Evolutionary conservation across 495 filamentous ascomycete genomes (phyloP), one percentile per base, ranked within the genome.

Genomic region (Xylaria curta): DNA sequence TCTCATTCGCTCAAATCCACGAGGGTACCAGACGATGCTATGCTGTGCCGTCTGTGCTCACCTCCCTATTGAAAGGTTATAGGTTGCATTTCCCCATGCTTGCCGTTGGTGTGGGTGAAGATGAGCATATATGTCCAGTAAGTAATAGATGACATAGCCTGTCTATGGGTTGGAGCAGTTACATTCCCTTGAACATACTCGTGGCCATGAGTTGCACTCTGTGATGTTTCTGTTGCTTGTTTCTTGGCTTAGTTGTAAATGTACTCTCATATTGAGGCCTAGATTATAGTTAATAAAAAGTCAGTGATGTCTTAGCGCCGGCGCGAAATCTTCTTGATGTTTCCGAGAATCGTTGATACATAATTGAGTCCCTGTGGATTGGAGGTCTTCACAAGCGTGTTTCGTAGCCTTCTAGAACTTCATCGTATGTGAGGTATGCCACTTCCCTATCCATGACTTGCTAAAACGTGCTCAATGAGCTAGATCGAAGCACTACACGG

Each of bases 61-160:
- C 26, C 63, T 28, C 38, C 38, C 26, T 42, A n/a, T n/a, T 24
- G 46, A 21, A 13, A 46, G 10, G 17, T 2, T 38, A 31, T 51
- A 19, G 63, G 33, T 67, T 7, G 49, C 21, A 54, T 54, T 67
- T 67, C 65, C 49, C 65, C 65, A 67, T 33, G 19, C 49, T 54
- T 38, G 31, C 65, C 65, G 49, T 36, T 49, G 49, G 59, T 51
- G 68, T 63, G 36, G 44, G 46, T 38, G 59, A 42, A 21, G 47
- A 54, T 21, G 19, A 28, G 28, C 44, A 63, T 42, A 54, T 51
- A 24, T 47, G 42, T 40, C 58, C 1, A n/a, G 56, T 33, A 61
- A 51, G 44, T 63, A 40, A 63, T 42, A 4, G 60, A 63, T 31
- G 24, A 10, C 47, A 38, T 15, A 38, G 38, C 65, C 47, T 28